Conservation (phyloP, 805 yeast genomes). For the Millerozyma acaciae region DNA sequence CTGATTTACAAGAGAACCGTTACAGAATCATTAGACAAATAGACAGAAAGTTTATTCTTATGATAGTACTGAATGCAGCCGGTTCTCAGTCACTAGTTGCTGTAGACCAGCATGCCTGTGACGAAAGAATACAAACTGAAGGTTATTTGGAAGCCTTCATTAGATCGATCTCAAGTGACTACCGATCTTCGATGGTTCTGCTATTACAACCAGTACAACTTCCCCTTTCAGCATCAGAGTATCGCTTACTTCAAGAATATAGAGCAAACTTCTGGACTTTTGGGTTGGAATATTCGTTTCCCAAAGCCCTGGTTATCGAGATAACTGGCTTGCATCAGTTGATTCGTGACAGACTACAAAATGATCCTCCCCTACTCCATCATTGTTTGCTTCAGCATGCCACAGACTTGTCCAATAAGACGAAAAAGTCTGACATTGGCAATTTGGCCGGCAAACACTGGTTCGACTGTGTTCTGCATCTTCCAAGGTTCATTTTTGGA, state of each 20-base stretch:
- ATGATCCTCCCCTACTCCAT: slow-evolving; percentile 26
- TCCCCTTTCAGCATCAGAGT: slow-evolving; percentile 7
- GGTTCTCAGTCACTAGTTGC: slow-evolving; percentile 28
- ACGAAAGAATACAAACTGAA: slow-evolving; percentile 70
- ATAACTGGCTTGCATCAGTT: slow-evolving; percentile 45
- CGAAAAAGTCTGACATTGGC: slow-evolving; percentile 40
- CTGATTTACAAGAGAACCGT: background rate
- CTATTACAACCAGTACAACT: slow-evolving; percentile 4
- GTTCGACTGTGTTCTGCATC: slow-evolving; percentile 16
- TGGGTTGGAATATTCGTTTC: slow-evolving; percentile 15
- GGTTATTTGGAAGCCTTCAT: slow-evolving; percentile 36
- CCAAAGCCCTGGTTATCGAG: slow-evolving; percentile 8
- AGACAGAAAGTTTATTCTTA: slow-evolving; percentile 60
- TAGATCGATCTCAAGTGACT: too few species aligned
- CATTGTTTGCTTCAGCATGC: slow-evolving; percentile 41
- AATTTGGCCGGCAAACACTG: slow-evolving; percentile 18
- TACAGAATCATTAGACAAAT: slow-evolving; percentile 51
- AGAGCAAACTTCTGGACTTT: slow-evolving; percentile 11
- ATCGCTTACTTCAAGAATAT: slow-evolving; percentile 10
- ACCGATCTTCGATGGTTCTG: too few species aligned
- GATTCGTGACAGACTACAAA: slow-evolving; percentile 28
- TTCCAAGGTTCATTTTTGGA: slow-evolving; percentile 53
- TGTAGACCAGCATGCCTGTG: slow-evolving; percentile 84
- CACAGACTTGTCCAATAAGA: slow-evolving; percentile 35
- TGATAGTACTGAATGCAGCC: slow-evolving; percentile 15